Percentiles rank a stretch among this genome's conserved stretches.
Evolutionary conservation across 225 moss, liverwort and hornwort genomes (phyloP).

Genomic region (Sphagnum tenellum): DNA sequence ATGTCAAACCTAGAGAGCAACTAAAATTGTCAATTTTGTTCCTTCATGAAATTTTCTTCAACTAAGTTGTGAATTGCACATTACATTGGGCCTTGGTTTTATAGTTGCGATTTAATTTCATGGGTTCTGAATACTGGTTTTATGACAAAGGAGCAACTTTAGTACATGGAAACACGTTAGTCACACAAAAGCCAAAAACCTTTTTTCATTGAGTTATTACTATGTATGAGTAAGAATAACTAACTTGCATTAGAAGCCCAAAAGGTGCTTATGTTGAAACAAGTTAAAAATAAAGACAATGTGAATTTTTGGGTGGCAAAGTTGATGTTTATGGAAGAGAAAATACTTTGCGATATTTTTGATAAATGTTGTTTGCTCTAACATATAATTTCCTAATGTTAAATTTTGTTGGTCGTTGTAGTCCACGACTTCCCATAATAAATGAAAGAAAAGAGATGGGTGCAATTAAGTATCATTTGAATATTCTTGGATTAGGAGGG

Average conservation of each 20-base stretch:
- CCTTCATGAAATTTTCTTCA: too few relatives aligned
- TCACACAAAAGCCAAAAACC: not conserved
- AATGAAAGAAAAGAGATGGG: slow-evolving; percentile 69
- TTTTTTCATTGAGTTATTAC: not conserved
- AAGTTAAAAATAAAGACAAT: too few relatives aligned
- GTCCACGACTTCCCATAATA: slow-evolving; percentile 20
- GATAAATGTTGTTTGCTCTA: too few relatives aligned
- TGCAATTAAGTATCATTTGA: slow-evolving; percentile 50
- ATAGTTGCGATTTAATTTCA: slow-evolving; percentile 77
- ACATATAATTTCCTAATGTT: too few relatives aligned
- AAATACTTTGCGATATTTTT: too few relatives aligned
- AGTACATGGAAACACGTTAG: slow-evolving; percentile 1
- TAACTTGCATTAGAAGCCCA: not conserved
- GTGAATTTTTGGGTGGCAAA: too few relatives aligned
- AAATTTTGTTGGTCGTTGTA: slow-evolving; percentile 10
- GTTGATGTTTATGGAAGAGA: too few relatives aligned
- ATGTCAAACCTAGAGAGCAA: too few relatives aligned
- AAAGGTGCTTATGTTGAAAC: too few relatives aligned
- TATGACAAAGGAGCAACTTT: slow-evolving; percentile 69
- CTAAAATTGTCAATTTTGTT: too few relatives aligned
- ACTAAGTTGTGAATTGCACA: too few relatives aligned
- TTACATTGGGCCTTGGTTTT: not conserved
- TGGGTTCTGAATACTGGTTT: slow-evolving; percentile 89
- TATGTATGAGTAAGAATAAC: not conserved
- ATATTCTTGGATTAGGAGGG: slow-evolving; percentile 69